Evolutionary conservation across 1,284 basidiomycete species (phyloP).

Genomic region (Veloboletus limbatus): DNA sequence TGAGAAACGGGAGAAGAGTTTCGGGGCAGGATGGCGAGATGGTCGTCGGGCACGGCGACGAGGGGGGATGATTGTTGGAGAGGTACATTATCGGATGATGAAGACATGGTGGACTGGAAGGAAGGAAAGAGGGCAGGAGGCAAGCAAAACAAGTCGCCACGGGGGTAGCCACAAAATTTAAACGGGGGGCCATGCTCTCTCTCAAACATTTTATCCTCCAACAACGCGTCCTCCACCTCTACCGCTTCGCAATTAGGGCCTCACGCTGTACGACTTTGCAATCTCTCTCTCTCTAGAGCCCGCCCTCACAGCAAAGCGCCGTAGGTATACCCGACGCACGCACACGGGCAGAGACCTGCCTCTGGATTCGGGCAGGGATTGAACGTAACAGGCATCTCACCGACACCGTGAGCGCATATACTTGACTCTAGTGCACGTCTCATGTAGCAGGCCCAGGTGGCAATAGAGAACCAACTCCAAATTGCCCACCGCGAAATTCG

Average conservation of each 20-base stretch:
- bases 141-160: conserved; percentile 17
- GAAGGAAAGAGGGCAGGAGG: conserved; percentile 11
- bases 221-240: conserved; percentile 57
- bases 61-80: conserved; percentile 19
- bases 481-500: conserved; percentile 53
- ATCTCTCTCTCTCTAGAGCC: conserved; percentile 2
- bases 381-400: conserved; percentile 57
- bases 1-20: conserved; percentile 10
- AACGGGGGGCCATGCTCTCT: conserved; percentile 39
- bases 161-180: conserved; percentile 25
- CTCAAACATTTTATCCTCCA: conserved; percentile 75
- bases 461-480: conserved; percentile 51
- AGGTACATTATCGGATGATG: conserved; percentile 19
- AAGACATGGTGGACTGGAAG: conserved; percentile 32
- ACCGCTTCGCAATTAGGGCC: conserved; percentile 63
- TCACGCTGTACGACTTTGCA: conserved; percentile 50
- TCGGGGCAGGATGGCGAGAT: conserved; percentile 19
- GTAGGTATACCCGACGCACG: conserved; percentile 60
- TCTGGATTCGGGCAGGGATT: conserved; percentile 71
- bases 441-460: conserved; percentile 33
- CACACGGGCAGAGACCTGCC: conserved; percentile 61
- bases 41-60: conserved; percentile 20
- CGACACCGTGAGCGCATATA: conserved; percentile 47
- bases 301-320: conserved; percentile 9
- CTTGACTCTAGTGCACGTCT: conserved; percentile 11